A percentile compares a stretch with the other conserved stretches of the same genome.
Conservation (phyloP, 2,329 filamentous ascomycete species). For the Cordyceps fumosorosea region DNA sequence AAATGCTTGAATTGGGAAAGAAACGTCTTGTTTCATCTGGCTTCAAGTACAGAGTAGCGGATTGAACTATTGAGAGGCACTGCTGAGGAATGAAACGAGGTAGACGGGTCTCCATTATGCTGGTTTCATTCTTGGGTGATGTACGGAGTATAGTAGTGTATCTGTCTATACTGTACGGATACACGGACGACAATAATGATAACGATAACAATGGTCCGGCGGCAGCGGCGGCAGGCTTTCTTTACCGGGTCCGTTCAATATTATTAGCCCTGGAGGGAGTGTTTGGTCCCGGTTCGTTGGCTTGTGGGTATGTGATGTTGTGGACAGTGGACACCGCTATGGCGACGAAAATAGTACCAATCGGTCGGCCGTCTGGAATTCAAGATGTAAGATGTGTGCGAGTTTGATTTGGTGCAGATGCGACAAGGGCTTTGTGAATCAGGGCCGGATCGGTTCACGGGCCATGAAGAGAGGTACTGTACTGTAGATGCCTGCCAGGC, state of each 20-base stretch:
- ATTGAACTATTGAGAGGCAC: no score
- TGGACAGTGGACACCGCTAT: no score
- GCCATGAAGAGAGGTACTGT: not conserved
- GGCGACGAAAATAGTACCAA: no score
- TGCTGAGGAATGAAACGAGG: not conserved
- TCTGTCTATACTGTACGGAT: no score
- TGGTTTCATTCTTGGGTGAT: not conserved
- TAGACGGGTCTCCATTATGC: not conserved
- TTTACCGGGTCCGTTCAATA: slow-evolving; percentile 1
- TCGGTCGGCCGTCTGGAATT: not conserved
- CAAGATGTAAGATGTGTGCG: no score
- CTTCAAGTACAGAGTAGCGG: not conserved
- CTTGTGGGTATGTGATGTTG: no score
- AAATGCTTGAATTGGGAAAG: not conserved
- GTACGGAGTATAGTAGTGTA: no score
- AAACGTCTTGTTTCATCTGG: not conserved
- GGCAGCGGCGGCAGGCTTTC: not conserved
- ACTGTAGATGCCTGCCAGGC: not conserved
- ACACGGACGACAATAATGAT: no score
- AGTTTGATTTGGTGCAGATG: not conserved
- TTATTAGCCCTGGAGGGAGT: not conserved
- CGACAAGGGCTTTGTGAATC: not conserved
- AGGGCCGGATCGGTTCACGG: not conserved
- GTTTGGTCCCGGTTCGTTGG: not conserved
- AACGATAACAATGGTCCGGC: not conserved